Evolutionary conservation across 2,329 filamentous ascomycete genomes (phyloP).

Genomic region (Trichophyton benhamiae): DNA sequence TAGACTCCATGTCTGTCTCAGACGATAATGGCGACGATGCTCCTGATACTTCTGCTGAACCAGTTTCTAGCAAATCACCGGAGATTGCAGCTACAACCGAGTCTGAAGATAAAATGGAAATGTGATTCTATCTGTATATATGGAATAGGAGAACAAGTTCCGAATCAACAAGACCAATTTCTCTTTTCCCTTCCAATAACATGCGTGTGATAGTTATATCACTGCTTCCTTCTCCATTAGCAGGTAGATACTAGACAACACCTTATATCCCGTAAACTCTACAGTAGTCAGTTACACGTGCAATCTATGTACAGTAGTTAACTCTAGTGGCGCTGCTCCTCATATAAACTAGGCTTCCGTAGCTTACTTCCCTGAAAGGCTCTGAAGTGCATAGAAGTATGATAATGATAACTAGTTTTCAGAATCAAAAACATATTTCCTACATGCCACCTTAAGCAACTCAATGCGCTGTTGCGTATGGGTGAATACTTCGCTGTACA

Average conservation of each 20-base stretch:
- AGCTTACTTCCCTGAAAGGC: too few relatives aligned
- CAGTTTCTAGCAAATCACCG: not conserved
- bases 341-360: too few relatives aligned
- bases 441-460: constrained; percentile 46
- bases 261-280: too few relatives aligned
- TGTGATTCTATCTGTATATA: not conserved
- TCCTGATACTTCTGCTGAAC: not conserved
- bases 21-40: not conserved
- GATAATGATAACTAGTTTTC: not conserved
- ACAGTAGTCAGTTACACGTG: too few relatives aligned
- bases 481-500: constrained; percentile 77
- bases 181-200: too few relatives aligned
- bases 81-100: not conserved
- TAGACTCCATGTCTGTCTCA: not conserved
- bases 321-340: too few relatives aligned
- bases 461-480: constrained; percentile 67
- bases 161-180: not conserved
- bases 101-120: not conserved
- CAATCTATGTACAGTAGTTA: too few relatives aligned
- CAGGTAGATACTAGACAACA: too few relatives aligned
- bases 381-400: not conserved
- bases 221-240: too few relatives aligned
- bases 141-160: not conserved
- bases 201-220: too few relatives aligned
- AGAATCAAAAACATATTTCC: constrained; percentile 40